Conservation (phyloP, 129 eudicot genomes). For the Escallonia rubra region DNA sequence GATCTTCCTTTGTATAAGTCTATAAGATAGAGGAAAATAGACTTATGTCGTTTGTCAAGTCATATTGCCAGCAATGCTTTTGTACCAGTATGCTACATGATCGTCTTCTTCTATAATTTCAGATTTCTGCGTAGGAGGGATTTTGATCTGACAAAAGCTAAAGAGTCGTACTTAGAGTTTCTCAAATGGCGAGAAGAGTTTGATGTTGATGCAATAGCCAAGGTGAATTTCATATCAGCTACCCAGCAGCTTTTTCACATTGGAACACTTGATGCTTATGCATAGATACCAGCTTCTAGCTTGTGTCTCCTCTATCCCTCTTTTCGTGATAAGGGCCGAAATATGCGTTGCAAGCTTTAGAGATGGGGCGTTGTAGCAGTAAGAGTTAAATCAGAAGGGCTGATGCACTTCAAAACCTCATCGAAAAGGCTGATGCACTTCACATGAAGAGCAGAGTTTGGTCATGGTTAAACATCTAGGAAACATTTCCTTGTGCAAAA, state of each 20-base stretch:
- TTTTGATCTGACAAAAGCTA: constrained; percentile 47
- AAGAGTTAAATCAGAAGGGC: too few species aligned
- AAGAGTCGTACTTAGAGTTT: constrained; percentile 33
- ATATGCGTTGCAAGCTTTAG: too few species aligned
- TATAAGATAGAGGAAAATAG: neutral
- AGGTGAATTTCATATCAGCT: constrained; percentile 20
- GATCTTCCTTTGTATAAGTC: too few species aligned
- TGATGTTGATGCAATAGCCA: constrained; percentile 33
- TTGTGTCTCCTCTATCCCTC: neutral
- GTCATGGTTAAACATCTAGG: too few species aligned
- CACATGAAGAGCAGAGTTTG: too few species aligned
- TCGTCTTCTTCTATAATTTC: constrained; percentile 4
- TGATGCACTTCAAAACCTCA: too few species aligned
- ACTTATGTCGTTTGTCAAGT: neutral
- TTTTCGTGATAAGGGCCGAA: neutral
- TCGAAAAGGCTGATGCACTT: too few species aligned
- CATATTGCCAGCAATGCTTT: neutral
- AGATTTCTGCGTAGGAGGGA: constrained; percentile 54
- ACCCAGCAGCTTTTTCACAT: neutral
- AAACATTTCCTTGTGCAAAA: too few species aligned
- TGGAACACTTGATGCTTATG: neutral
- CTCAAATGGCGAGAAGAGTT: constrained; percentile 55
- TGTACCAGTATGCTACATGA: constrained; percentile 5
- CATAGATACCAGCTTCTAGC: neutral
- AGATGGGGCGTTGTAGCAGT: too few species aligned